Evolutionary conservation across 176 grass and related monocot species (phyloP).

Genomic region (maize (Zea mays)): Zm-B73-REFERENCE-NAM-5.0 NC_050100.1:1399501-1400000

Average conservation of each 20-base stretch:
- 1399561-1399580: background rate
- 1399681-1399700: conserved; percentile 81
- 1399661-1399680: conserved; percentile 44
- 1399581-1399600: background rate
- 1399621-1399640: background rate
- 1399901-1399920: conserved; percentile 65
- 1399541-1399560: conserved; percentile 55
- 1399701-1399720: conserved; percentile 59
- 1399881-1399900: conserved; percentile 76
- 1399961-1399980: background rate
- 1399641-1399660: background rate
- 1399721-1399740: conserved; percentile 70
- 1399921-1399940: conserved; percentile 62
- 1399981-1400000: background rate
- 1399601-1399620: background rate
- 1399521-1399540: conserved; percentile 96
- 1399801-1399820: conserved; percentile 69
- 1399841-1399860: conserved; percentile 64
- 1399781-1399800: conserved; percentile 79
- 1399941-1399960: conserved; percentile 22
- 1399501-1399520: conserved; percentile 85
- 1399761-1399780: conserved; percentile 68
- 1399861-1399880: conserved; percentile 75
- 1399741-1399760: conserved; percentile 86
- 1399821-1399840: conserved; percentile 77